These are phyloP conservation scores for Umbelopsis sp. DNA, from an alignment of 371 early-diverging fungal species.

Conservation along the genomic window DNA sequence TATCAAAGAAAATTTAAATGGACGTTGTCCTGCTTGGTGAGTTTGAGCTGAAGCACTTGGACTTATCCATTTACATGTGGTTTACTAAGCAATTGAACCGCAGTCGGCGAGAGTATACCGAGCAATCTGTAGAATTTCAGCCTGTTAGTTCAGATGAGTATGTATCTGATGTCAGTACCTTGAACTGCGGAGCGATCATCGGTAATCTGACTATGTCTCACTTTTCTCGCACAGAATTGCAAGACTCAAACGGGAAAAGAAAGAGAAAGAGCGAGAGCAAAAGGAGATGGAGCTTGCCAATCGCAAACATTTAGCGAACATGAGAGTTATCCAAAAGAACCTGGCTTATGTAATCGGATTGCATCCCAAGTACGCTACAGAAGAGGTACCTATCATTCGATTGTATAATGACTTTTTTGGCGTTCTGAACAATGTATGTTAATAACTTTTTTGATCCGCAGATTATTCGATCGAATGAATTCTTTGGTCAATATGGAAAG, in stretches of 20 bases:
- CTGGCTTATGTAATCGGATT: constrained; percentile 95
- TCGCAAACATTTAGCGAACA: constrained; percentile 86
- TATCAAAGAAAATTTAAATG: constrained; percentile 82
- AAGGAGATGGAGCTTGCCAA: constrained; percentile 88
- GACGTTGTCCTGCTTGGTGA: constrained; percentile 78
- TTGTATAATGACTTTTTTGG: background rate
- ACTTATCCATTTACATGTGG: background rate
- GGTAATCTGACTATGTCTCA: background rate
- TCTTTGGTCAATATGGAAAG: constrained; percentile 97
- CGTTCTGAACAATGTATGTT: background rate
- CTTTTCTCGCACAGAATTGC: constrained; percentile 42
- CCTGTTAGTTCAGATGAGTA: constrained; percentile 91
- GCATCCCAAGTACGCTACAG: constrained; percentile 80
- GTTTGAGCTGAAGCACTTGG: background rate
- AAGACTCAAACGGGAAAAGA: constrained; percentile 76
- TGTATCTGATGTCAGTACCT: constrained; percentile 27
- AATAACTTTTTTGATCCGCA: constrained; percentile 26
- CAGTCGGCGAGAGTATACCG: constrained; percentile 80
- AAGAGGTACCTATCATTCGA: constrained; percentile 68
- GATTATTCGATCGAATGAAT: constrained; percentile 81
- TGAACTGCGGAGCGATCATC: background rate
- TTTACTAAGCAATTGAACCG: constrained; percentile 14
- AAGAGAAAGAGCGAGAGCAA: constrained; percentile 87
- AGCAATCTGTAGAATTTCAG: constrained; percentile 86
- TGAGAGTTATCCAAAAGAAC: constrained; percentile 94